A percentile compares a stretch with the other conserved stretches of the same genome.
Evolutionary conservation across 2,329 filamentous ascomycete genomes (phyloP).

Genomic region (Ceratocystis huliohia): DNA sequence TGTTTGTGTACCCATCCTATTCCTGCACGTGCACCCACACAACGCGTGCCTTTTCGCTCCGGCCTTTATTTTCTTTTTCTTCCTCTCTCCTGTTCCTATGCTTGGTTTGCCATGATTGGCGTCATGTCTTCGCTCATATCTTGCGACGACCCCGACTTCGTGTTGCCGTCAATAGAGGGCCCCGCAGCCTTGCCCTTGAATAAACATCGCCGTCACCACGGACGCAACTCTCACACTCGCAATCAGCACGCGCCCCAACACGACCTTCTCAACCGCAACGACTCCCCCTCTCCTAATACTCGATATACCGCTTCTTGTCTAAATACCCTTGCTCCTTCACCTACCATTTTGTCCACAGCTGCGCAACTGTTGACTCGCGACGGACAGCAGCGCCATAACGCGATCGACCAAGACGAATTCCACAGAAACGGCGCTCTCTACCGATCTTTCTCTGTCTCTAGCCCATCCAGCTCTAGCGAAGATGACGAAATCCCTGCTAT

Average conservation of each 20-base stretch:
- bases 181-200: not conserved
- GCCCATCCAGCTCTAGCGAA: not conserved
- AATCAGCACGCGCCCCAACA: not conserved
- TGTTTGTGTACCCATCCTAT: no score
- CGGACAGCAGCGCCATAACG: not conserved
- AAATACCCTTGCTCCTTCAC: no score
- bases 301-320: not conserved
- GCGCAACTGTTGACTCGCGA: no score
- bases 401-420: not conserved
- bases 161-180: conserved; percentile 15
- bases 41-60: not conserved
- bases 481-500: conserved; percentile 18
- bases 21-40: not conserved
- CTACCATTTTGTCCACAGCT: no score
- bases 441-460: not conserved
- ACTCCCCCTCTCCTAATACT: not conserved
- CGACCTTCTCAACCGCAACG: not conserved
- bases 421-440: not conserved
- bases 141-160: conserved; percentile 13
- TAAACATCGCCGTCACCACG: not conserved
- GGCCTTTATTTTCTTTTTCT: not conserved
- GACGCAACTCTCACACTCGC: not conserved
- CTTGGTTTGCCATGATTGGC: conserved; percentile 3
- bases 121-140: conserved; percentile 13
- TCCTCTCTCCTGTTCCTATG: not conserved